Percentiles rank a stretch among this genome's conserved stretches.
Conservation (phyloP, 2,329 filamentous ascomycete genomes). For the Microsporum canis region DNA sequence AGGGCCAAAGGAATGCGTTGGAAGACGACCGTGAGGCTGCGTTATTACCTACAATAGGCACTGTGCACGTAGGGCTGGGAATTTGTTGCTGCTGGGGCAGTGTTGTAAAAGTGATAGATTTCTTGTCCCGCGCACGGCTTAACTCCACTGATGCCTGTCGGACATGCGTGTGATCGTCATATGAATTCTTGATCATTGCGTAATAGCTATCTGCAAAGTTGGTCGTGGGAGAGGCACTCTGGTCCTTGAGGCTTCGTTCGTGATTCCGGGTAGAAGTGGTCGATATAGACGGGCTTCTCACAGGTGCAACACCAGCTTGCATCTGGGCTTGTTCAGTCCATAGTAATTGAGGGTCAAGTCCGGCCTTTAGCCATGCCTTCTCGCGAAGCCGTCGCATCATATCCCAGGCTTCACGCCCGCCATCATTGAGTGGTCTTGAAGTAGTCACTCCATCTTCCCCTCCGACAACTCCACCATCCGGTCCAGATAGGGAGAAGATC, state of each 20-base stretch:
- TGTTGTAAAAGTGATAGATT: neutral
- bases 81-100: constrained; percentile 1
- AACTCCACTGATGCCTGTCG: constrained; percentile 6
- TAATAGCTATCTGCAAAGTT: constrained; percentile 15
- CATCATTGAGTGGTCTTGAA: constrained; percentile 36
- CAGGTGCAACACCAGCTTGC: constrained; percentile 23
- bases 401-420: constrained; percentile 39
- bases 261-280: neutral
- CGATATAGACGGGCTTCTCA: constrained; percentile 1
- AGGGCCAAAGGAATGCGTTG: constrained; percentile 4
- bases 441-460: constrained; percentile 36
- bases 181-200: constrained; percentile 13
- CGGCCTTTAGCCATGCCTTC: constrained; percentile 39
- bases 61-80: neutral
- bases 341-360: constrained; percentile 35
- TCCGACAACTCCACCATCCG: constrained; percentile 36
- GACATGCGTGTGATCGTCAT: constrained; percentile 6
- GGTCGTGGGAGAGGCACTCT: constrained; percentile 4
- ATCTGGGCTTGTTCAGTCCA: constrained; percentile 39
- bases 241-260: constrained; percentile 6
- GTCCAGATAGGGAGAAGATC: constrained; percentile 36
- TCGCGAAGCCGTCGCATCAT: constrained; percentile 38
- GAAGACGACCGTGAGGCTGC: neutral
- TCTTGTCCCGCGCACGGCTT: constrained; percentile 1
- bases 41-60: neutral